Percentiles rank a stretch among this genome's conserved stretches.
These are phyloP conservation scores for Colletotrichum trifolii DNA, from an alignment of 2,329 filamentous ascomycete species.

Conservation along the genomic window DNA sequence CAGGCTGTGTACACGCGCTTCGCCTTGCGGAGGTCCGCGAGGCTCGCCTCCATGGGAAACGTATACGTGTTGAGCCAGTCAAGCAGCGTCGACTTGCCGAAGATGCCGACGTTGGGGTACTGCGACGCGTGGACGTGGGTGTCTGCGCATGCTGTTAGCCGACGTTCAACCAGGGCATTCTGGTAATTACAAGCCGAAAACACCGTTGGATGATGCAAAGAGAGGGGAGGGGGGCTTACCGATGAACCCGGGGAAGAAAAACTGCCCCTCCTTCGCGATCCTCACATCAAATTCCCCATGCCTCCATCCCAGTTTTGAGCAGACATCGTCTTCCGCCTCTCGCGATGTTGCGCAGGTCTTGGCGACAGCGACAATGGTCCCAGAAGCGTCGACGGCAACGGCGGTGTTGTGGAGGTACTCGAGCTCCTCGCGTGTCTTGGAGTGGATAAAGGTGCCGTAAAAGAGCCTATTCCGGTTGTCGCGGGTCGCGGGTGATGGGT, in stretches of 20 bases:
- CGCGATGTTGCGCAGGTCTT: constrained; percentile 44
- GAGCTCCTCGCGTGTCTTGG: constrained; percentile 58
- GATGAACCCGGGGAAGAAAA: constrained; percentile 88
- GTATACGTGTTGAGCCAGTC: constrained; percentile 96
- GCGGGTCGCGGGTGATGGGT: constrained; percentile 15
- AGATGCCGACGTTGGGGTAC: constrained; percentile 93
- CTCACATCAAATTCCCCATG: constrained; percentile 51
- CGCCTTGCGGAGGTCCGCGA: constrained; percentile 72
- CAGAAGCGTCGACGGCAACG: constrained; percentile 60
- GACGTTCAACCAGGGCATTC: background rate
- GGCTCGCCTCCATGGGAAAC: constrained; percentile 88
- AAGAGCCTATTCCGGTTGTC: constrained; percentile 57
- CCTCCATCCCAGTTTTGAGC: constrained; percentile 59
- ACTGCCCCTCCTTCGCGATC: constrained; percentile 62
- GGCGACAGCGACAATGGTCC: constrained; percentile 63
- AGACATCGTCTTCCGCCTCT: constrained; percentile 47
- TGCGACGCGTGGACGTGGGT: constrained; percentile 96
- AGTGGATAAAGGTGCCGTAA: constrained; percentile 67
- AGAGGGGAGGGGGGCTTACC: constrained; percentile 56
- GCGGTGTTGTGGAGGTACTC: constrained; percentile 63
- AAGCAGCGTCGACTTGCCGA: constrained; percentile 91
- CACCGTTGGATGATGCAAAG: background rate
- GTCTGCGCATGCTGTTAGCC: constrained; percentile 63
- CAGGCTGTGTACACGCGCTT: constrained; percentile 80
- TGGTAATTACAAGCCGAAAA: background rate